Percentiles rank a stretch among this genome's conserved stretches.
phyloP scores from a whole-genome alignment of 2,329 filamentous ascomycete genomes.

The Scytalidium sp. region DNA sequence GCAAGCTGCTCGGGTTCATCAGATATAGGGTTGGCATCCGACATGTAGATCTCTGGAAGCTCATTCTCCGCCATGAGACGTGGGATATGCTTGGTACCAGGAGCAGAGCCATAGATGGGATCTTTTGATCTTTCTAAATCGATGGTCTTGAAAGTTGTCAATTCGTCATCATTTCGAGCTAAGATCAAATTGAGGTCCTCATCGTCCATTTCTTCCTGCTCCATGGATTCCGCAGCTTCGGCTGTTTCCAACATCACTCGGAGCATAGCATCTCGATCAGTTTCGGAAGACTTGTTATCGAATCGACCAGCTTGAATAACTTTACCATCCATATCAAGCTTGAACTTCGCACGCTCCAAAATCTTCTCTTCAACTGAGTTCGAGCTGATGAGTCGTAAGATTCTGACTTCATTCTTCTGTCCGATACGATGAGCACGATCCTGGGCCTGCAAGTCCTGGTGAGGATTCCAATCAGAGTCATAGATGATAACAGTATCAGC shows the following conservation, averaged over 20 bases:
- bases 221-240: conserved; percentile 63
- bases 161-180: conserved; percentile 80
- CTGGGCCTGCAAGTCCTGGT: conserved; percentile 97
- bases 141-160: conserved; percentile 75
- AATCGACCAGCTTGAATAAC: conserved; percentile 99
- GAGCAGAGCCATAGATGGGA: conserved; percentile 66
- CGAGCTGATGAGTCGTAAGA: conserved; percentile 90
- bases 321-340: conserved; percentile 99
- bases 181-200: conserved; percentile 95
- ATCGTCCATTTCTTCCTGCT: conserved; percentile 97
- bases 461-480: conserved; percentile 99
- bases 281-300: conserved; percentile 98
- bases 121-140: conserved; percentile 71
- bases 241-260: conserved; percentile 88
- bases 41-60: conserved; percentile 89
- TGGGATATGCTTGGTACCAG: conserved; percentile 61
- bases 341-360: conserved; percentile 92
- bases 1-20: conserved; percentile 76
- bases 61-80: conserved; percentile 86
- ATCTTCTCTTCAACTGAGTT: conserved; percentile 99
- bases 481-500: conserved; percentile 99
- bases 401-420: conserved; percentile 98
- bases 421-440: conserved; percentile 99
- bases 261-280: conserved; percentile 95
- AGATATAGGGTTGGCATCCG: conserved; percentile 75